Conservation (phyloP, 805 yeast species). For the Candida endomychidarum region DNA sequence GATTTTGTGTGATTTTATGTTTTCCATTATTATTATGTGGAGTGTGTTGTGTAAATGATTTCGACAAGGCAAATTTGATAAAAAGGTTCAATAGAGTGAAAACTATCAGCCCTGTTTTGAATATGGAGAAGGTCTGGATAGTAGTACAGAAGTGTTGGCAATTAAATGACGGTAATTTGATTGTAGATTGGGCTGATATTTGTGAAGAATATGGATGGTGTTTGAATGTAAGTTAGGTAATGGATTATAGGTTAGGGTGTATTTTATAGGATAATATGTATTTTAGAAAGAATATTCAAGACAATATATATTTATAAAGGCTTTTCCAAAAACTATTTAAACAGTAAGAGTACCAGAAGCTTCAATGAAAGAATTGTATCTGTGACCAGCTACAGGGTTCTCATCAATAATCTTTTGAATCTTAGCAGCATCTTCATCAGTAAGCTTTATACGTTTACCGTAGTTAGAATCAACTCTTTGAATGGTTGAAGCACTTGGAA, state of each 20-base stretch:
- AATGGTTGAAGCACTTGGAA: slow-evolving; percentile 72
- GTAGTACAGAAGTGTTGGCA: slow-evolving; percentile 23
- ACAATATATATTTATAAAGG: too few relatives aligned
- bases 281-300: too few relatives aligned
- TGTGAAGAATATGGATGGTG: slow-evolving; percentile 29
- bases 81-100: slow-evolving; percentile 15
- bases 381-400: slow-evolving; percentile 4
- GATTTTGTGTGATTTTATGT: slow-evolving; percentile 18
- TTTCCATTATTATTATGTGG: slow-evolving; percentile 26
- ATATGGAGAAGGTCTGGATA: slow-evolving; percentile 17
- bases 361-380: slow-evolving; percentile 1
- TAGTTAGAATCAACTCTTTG: slow-evolving; percentile 64
- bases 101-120: slow-evolving; percentile 19
- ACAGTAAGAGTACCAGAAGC: neutral
- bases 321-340: too few relatives aligned
- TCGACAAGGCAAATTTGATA: slow-evolving; percentile 21
- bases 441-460: slow-evolving; percentile 40
- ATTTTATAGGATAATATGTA: too few relatives aligned
- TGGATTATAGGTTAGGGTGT: neutral
- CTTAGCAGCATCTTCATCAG: slow-evolving; percentile 56
- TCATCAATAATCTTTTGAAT: slow-evolving; percentile 32
- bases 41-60: slow-evolving; percentile 20
- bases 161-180: slow-evolving; percentile 18
- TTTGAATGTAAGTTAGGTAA: slow-evolving; percentile 13
- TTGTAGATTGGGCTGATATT: slow-evolving; percentile 25